These are phyloP conservation scores for Thielaviopsis ethacetica DNA, from an alignment of 2,329 filamentous ascomycete species.

Conservation along the genomic window DNA sequence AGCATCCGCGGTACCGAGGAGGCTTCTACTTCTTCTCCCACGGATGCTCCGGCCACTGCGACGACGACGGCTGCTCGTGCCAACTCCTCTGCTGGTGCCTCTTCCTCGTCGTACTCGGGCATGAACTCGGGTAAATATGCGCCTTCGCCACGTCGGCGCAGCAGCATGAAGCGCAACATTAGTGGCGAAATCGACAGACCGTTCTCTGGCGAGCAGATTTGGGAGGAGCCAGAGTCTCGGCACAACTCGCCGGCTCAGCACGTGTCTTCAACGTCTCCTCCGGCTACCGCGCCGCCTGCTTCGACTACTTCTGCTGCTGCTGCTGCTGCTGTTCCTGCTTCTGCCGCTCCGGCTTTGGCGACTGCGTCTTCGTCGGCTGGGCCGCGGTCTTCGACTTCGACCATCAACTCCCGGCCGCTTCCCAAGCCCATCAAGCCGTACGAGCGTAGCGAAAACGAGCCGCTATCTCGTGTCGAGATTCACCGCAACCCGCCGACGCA, in stretches of 20 bases:
- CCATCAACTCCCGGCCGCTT: conserved; percentile 15
- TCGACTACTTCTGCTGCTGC: not conserved
- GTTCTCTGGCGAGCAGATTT: conserved; percentile 68
- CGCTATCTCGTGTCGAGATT: conserved; percentile 49
- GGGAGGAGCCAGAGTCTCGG: conserved; percentile 59
- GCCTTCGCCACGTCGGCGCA: conserved; percentile 34
- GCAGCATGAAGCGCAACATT: conserved; percentile 51
- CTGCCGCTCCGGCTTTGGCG: not conserved
- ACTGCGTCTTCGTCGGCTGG: not conserved
- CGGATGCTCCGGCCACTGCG: not conserved
- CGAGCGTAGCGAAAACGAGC: conserved; percentile 22
- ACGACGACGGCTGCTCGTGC: not conserved
- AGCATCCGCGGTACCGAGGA: conserved; percentile 3
- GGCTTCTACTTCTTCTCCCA: conserved; percentile 4
- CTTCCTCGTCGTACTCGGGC: conserved; percentile 15
- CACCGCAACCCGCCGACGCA: conserved; percentile 71
- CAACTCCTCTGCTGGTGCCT: conserved; percentile 3
- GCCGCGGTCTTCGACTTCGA: conserved; percentile 1
- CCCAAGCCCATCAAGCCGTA: conserved; percentile 27
- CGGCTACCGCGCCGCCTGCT: not conserved
- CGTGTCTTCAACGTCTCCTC: not conserved
- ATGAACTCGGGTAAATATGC: conserved; percentile 14
- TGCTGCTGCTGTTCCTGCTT: not conserved
- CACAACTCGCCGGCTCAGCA: conserved; percentile 13
- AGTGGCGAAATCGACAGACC: conserved; percentile 50